A percentile compares a stretch with the other conserved stretches of the same genome.
These are phyloP conservation scores for Lasiosphaeria hispida DNA, from an alignment of 495 filamentous ascomycete genomes.

Conservation along the genomic window DNA sequence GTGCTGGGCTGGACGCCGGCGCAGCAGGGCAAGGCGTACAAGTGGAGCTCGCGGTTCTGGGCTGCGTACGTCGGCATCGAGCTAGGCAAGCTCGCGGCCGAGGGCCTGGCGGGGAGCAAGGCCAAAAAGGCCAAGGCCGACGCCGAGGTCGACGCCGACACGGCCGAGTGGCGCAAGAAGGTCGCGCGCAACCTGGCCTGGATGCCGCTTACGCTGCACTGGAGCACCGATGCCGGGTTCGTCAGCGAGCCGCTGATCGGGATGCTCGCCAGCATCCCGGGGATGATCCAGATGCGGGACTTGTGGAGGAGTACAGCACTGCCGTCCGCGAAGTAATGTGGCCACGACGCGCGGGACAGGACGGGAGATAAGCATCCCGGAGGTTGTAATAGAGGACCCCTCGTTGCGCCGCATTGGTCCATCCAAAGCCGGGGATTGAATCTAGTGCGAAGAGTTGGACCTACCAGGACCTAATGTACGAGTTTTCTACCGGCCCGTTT, in stretches of 20 bases:
- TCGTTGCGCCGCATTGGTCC: no score
- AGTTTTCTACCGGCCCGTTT: not conserved
- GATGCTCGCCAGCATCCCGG: constrained; percentile 62
- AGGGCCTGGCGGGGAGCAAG: constrained; percentile 38
- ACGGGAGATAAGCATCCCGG: not conserved
- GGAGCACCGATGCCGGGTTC: constrained; percentile 70
- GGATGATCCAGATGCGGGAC: constrained; percentile 64
- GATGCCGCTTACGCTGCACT: constrained; percentile 69
- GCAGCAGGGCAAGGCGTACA: constrained; percentile 53
- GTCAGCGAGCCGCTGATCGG: constrained; percentile 60
- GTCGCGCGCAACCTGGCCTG: constrained; percentile 51
- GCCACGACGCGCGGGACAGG: not conserved
- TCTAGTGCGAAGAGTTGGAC: no score
- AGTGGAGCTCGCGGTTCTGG: constrained; percentile 82
- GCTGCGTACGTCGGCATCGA: constrained; percentile 73
- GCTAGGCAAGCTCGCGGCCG: constrained; percentile 60
- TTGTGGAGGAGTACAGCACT: constrained; percentile 54
- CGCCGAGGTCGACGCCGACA: constrained; percentile 23
- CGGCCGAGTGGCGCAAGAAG: constrained; percentile 43
- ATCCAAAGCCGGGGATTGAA: no score
- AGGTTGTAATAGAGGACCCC: no score
- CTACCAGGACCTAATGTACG: no score
- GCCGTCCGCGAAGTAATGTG: not conserved
- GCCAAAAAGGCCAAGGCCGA: constrained; percentile 36
- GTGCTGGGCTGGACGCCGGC: constrained; percentile 59